Percentiles rank a stretch among this genome's conserved stretches.
Evolutionary conservation across 768 basidiomycete species (phyloP).

Genomic region (Tricholoma sp.): DNA sequence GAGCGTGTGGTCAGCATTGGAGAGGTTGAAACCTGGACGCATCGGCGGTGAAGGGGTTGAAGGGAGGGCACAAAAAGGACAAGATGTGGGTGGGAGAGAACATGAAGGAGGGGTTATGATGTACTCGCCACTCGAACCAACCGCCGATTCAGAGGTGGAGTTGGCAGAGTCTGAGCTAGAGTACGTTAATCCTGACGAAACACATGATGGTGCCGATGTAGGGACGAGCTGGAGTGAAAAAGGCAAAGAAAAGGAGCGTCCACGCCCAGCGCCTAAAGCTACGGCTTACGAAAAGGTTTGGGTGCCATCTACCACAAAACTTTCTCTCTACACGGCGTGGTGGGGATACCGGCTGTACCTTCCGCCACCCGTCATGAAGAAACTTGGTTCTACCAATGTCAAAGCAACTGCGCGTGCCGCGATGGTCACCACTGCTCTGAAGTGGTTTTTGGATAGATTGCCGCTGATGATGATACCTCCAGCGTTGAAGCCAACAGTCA

Average conservation of each 20-base stretch:
- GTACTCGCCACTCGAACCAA: slow-evolving; percentile 65
- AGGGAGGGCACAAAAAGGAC: slow-evolving; percentile 13
- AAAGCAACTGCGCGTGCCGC: slow-evolving; percentile 71
- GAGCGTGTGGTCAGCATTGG: slow-evolving; percentile 55
- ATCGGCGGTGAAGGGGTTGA: slow-evolving; percentile 5
- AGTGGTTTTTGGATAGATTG: slow-evolving; percentile 64
- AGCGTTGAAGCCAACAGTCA: slow-evolving; percentile 51
- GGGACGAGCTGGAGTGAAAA: slow-evolving; percentile 1
- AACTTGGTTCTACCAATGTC: slow-evolving; percentile 56
- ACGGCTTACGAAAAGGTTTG: slow-evolving; percentile 37
- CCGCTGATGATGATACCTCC: slow-evolving; percentile 57
- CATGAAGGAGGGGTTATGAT: slow-evolving; percentile 66
- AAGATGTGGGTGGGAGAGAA: slow-evolving; percentile 24
- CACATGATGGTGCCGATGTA: background rate
- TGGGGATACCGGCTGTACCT: slow-evolving; percentile 77
- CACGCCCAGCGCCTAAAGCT: slow-evolving; percentile 18
- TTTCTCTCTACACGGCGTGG: slow-evolving; percentile 75
- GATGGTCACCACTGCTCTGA: slow-evolving; percentile 67
- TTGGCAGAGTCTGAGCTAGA: slow-evolving; percentile 57
- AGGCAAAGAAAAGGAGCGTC: slow-evolving; percentile 10
- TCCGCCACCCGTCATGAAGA: slow-evolving; percentile 67
- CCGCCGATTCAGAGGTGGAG: slow-evolving; percentile 57
- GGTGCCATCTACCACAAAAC: slow-evolving; percentile 69
- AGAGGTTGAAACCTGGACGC: slow-evolving; percentile 32
- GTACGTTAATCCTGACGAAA: slow-evolving; percentile 32